A percentile compares a stretch with the other conserved stretches of the same genome.
These are phyloP conservation scores for Juncus effusus DNA, from an alignment of 176 grass and related monocot genomes.

Conservation along the genomic window DNA sequence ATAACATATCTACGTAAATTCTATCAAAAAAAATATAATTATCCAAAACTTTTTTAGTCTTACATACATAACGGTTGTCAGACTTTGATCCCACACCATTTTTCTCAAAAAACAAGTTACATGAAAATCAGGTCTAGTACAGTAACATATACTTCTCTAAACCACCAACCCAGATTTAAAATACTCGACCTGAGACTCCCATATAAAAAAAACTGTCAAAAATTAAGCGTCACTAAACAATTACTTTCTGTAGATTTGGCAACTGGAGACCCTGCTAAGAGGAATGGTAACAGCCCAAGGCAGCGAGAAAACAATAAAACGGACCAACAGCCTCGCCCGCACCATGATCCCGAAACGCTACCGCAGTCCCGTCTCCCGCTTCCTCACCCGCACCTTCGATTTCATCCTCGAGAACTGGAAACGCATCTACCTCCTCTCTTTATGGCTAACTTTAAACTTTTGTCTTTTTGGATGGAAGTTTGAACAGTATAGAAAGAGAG, in stretches of 20 bases:
- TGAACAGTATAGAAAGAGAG: constrained; percentile 62
- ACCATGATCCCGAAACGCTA: constrained; percentile 81
- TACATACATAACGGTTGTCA: no score
- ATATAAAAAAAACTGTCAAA: no score
- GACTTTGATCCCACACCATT: no score
- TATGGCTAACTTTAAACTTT: constrained; percentile 63
- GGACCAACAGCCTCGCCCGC: constrained; percentile 66
- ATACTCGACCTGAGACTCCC: no score
- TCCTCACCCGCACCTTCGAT: constrained; percentile 53
- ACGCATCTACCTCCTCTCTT: constrained; percentile 72
- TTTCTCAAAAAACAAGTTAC: no score
- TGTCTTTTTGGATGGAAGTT: constrained; percentile 73
- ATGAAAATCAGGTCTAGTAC: no score
- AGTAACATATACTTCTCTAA: no score
- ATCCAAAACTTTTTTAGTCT: no score
- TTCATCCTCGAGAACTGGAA: constrained; percentile 95
- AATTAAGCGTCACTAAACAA: no score
- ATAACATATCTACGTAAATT: no score
- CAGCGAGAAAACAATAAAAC: constrained; percentile 52
- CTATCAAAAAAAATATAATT: no score
- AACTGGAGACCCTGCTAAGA: constrained; percentile 77
- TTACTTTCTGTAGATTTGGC: constrained; percentile 57
- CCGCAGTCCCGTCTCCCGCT: constrained; percentile 52
- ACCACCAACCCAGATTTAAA: no score
- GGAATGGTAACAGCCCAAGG: constrained; percentile 81